phyloP scores from a whole-genome alignment of 2,329 filamentous ascomycete genomes.

The Fusarium tuaranense region DNA sequence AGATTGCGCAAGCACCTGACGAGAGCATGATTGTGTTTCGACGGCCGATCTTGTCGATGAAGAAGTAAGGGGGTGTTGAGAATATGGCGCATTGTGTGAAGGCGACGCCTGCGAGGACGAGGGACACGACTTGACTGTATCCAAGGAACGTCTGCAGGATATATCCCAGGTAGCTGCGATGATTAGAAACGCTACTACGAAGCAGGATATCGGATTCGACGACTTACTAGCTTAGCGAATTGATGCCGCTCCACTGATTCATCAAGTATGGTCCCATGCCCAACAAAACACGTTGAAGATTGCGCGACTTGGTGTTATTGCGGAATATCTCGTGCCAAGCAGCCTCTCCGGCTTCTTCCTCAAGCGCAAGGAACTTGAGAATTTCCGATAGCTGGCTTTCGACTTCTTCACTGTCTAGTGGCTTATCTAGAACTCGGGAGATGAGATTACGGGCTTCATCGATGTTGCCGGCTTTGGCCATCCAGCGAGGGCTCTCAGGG shows the following conservation, averaged over 20 bases:
- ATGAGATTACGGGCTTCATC: constrained; percentile 7
- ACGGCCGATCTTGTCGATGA: constrained; percentile 10
- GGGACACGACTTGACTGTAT: constrained; percentile 8
- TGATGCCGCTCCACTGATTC: constrained; percentile 2
- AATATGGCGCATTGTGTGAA: constrained; percentile 11
- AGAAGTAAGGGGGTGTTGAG: constrained; percentile 9
- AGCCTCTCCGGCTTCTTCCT: constrained; percentile 5
- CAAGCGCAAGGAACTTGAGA: constrained; percentile 4
- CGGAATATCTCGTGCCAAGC: constrained; percentile 9
- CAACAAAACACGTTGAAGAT: constrained; percentile 6
- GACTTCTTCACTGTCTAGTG: neutral
- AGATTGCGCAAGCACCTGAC: neutral
- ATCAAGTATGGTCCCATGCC: neutral
- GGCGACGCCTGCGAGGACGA: constrained; percentile 9
- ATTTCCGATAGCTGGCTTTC: constrained; percentile 10
- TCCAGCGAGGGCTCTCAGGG: constrained; percentile 10
- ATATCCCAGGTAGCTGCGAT: neutral
- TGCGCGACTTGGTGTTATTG: constrained; percentile 13
- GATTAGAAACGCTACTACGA: too few species aligned
- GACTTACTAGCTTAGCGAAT: neutral
- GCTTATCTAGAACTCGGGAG: neutral
- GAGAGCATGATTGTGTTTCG: constrained; percentile 13
- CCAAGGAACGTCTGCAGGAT: neutral
- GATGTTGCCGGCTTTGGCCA: neutral
- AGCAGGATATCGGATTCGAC: too few species aligned